Base-by-base conservation (phyloP, 345 rosid species). In the Angophora floribunda region DNA sequence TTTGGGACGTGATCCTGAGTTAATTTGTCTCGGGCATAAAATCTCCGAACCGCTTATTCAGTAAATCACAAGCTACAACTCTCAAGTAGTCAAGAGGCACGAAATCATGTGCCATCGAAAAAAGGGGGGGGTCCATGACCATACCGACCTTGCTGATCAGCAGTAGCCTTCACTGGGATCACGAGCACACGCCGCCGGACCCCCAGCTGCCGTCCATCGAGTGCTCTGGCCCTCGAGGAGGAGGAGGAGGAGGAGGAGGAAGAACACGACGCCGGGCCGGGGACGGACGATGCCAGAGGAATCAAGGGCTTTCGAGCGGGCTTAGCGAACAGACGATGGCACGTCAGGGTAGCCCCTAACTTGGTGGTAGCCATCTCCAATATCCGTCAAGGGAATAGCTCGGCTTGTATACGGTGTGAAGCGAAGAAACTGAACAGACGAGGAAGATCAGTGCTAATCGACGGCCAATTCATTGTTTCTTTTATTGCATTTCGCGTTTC, bases 121-220 rank as follows among this genome's bases (percentile, higher is more conserved):
- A 75, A 22, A 30, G 59, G 22, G 14, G 14, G 22, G 14, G 14
- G 22, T 51, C 19, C 32, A 32, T 16, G 87, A 52, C 61, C 16
- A 17, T 17, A 52, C 61, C 26, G 85, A 95, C 95, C 96, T 93
- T 92, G 97, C 87, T 97, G 98, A 87, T 98, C 97, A 44, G 99
- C 94, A 80, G 98, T 92, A 88, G 99, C 97, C 91, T 91, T 93
- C 90, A 87, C 30, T 19, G 99, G 93, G 61, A 93, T 90, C 49
- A 95, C 12, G 89, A 91, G 51, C 86, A 92, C 87, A 88, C 94
- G 91, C 53, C 93, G 93, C 50, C 93, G 91, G 65, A 90, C 52
- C 89, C 87, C 91, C 13, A 90, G 36, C 82, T 88, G 92, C 57
- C 84, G 89, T 87, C 93, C 94, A 80, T 63, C 87, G 89, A 92